Base-by-base conservation (phyloP, 23 red algal genomes). In the Gracilariopsis chorda region DNA sequence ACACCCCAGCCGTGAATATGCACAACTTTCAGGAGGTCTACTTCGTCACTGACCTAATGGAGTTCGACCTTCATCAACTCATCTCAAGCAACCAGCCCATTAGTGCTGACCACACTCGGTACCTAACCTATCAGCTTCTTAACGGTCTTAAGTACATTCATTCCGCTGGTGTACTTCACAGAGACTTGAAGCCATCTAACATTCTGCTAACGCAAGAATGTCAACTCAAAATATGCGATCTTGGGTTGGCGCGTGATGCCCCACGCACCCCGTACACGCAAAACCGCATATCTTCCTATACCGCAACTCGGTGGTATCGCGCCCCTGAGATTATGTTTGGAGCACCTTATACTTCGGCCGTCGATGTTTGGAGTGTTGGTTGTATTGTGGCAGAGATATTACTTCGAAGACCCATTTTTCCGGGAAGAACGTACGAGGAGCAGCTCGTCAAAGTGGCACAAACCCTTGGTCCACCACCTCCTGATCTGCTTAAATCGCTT, bases 131-230 rank as follows among this genome's bases (percentile, higher is more conserved):
- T 76, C 96, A 98, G 48, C 91, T 98, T 55, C 77, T 98, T 75
- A 69, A 86, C 29, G 96, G 70, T 23, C 68, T 98, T 24, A 98
- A 98, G 77, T 85, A 98, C 53, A 93, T 98, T 36, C 96, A 98
- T 67, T 95, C 96, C 37, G 96, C 96, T 16, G 59, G 84, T 30
- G 96, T 98, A n/a, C 70, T 98, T 25, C 96, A 98, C 88, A 86
- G 96, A 30, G 96, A 98, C 64, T 68, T 98, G 55, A 98, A 98
- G 88, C 96, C 96, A 20, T 92, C 87, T 67, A 98, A 98, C 83
- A 88, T 98, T 49, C 46, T 98, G 69, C 51, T 98, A 51, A 92
- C 84, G 53, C 92, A 85, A 37, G 90, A 93, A 55, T 96, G 94
- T 80, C 88, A 96, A 35, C 77, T 96, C 39, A 92, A 93, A 42